Conservation (phyloP, 129 eudicot genomes). For the Chrysanthemum makinoi region DNA sequence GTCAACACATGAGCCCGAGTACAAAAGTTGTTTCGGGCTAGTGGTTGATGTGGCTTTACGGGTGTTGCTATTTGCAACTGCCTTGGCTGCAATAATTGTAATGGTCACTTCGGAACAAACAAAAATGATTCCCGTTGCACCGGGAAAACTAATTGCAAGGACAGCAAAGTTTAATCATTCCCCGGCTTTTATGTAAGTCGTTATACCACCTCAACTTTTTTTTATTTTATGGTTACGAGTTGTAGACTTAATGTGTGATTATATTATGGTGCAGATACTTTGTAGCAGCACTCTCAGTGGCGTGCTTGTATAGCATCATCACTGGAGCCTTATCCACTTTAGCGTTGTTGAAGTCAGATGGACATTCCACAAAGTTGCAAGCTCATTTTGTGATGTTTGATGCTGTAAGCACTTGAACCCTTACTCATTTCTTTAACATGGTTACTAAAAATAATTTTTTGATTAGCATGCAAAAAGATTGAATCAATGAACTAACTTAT, state of each 20-base stretch:
- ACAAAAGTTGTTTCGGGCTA: not conserved
- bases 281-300: slow-evolving; percentile 60
- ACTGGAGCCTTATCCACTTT: slow-evolving; percentile 36
- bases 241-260: not conserved
- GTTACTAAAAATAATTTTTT: too few relatives aligned
- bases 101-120: slow-evolving; percentile 81
- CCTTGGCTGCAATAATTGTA: slow-evolving; percentile 53
- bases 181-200: slow-evolving; percentile 49
- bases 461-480: too few relatives aligned
- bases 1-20: too few relatives aligned
- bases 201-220: not conserved
- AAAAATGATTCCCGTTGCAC: slow-evolving; percentile 34
- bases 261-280: slow-evolving; percentile 58
- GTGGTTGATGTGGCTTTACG: slow-evolving; percentile 52
- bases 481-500: not conserved
- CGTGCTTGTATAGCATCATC: slow-evolving; percentile 60
- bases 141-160: slow-evolving; percentile 11
- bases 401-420: slow-evolving; percentile 48
- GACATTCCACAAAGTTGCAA: slow-evolving; percentile 30
- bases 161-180: slow-evolving; percentile 51
- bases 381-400: slow-evolving; percentile 52
- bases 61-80: slow-evolving; percentile 48
- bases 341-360: slow-evolving; percentile 40
- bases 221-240: not conserved
- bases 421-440: not conserved